Conservation (phyloP, 805 yeast species). For the Torulaspora indica region DNA sequence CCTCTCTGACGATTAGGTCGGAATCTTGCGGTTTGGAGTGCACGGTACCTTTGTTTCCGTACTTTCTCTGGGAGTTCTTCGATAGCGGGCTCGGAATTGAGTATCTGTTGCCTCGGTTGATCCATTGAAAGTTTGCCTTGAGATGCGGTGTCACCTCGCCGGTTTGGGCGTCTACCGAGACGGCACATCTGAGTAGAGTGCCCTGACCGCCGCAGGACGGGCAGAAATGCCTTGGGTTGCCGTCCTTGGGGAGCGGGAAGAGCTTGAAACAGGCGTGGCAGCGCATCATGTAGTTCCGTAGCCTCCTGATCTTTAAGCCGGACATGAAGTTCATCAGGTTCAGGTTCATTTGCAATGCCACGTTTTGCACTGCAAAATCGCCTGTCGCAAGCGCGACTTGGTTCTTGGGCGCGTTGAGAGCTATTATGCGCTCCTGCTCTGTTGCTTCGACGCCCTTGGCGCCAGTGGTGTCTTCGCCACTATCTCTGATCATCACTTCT, state of each 20-base stretch:
- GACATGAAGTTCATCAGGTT: constrained; percentile 78
- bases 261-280: constrained; percentile 95
- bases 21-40: constrained; percentile 55
- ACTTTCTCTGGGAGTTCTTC: constrained; percentile 61
- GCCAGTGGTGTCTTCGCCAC: constrained; percentile 49
- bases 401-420: constrained; percentile 36
- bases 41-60: constrained; percentile 76
- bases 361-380: constrained; percentile 97
- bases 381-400: constrained; percentile 87
- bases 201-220: constrained; percentile 87
- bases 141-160: constrained; percentile 86
- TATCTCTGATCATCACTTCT: constrained; percentile 65
- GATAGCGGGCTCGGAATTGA: constrained; percentile 85
- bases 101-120: constrained; percentile 76
- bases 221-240: constrained; percentile 81
- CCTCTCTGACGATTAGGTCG: constrained; percentile 71
- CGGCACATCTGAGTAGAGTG: constrained; percentile 85
- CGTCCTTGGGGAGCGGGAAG: constrained; percentile 70
- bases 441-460: constrained; percentile 37
- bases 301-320: constrained; percentile 78
- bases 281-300: constrained; percentile 88
- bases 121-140: constrained; percentile 92
- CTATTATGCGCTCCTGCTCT: constrained; percentile 24
- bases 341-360: constrained; percentile 83
- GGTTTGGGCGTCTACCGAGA: constrained; percentile 68